Percentiles rank a stretch among this genome's conserved stretches.
Conservation (phyloP, 345 rosid genomes). For the Populus deltoides region DNA sequence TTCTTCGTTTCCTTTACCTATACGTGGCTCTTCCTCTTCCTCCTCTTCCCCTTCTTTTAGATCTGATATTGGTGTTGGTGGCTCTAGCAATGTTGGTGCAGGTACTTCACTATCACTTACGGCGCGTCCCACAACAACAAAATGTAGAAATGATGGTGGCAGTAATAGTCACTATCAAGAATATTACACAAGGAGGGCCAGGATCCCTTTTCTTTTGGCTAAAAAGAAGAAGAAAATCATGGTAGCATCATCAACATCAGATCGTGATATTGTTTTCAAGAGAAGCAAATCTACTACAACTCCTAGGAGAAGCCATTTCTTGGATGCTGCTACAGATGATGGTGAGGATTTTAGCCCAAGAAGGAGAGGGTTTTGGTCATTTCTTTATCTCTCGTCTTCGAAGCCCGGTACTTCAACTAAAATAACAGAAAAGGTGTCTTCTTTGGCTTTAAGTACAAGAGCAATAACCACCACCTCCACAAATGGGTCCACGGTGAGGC, state of each 20-base stretch:
- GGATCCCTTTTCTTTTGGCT: slow-evolving; percentile 63
- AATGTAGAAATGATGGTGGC: slow-evolving; percentile 22
- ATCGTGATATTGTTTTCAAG: slow-evolving; percentile 54
- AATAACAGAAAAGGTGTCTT: slow-evolving; percentile 33
- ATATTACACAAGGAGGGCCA: slow-evolving; percentile 35
- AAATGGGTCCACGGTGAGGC: slow-evolving; percentile 22
- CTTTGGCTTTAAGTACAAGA: not conserved
- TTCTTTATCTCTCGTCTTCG: slow-evolving; percentile 55
- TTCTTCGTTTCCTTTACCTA: slow-evolving; percentile 70
- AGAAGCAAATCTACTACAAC: slow-evolving; percentile 77
- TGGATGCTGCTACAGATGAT: slow-evolving; percentile 33
- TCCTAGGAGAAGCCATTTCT: slow-evolving; percentile 40
- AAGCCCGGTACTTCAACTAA: slow-evolving; percentile 29
- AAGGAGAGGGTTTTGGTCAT: slow-evolving; percentile 84
- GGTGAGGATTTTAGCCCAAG: slow-evolving; percentile 57
- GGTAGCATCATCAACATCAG: slow-evolving; percentile 43
- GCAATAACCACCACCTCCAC: slow-evolving; percentile 10
- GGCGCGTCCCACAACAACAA: slow-evolving; percentile 30
- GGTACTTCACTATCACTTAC: slow-evolving; percentile 38
- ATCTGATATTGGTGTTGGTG: slow-evolving; percentile 49
- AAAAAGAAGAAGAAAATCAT: slow-evolving; percentile 73
- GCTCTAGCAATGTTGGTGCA: slow-evolving; percentile 11
- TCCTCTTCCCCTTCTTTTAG: slow-evolving; percentile 82
- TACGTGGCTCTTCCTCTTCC: slow-evolving; percentile 41
- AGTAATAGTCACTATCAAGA: slow-evolving; percentile 26